phyloP scores from a whole-genome alignment of 345 rosid species.

The Eucalyptus curtisii region DNA sequence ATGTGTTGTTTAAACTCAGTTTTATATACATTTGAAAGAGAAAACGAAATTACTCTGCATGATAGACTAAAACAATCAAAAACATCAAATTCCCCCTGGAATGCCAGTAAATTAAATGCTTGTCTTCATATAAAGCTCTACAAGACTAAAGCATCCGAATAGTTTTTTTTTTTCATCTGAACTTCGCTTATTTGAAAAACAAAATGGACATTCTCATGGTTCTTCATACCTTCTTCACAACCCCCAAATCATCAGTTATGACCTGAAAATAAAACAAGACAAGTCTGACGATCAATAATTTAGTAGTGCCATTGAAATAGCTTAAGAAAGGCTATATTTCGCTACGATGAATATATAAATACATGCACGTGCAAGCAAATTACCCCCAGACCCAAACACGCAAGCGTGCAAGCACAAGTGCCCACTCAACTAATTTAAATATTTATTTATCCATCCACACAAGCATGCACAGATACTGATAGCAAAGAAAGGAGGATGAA shows the following conservation, averaged over 20 bases:
- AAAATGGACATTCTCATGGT: not conserved
- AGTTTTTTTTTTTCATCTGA: not conserved
- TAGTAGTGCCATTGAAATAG: not conserved
- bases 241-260: slow-evolving; percentile 75
- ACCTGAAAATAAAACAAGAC: slow-evolving; percentile 40
- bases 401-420: not conserved
- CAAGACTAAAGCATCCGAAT: not conserved
- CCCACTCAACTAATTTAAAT: not conserved
- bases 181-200: not conserved
- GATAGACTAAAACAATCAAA: not conserved
- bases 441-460: not conserved
- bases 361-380: not conserved
- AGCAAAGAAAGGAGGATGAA: not conserved
- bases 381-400: not conserved
- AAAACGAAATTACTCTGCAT: not conserved
- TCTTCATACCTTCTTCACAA: slow-evolving; percentile 64
- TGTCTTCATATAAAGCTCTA: not conserved
- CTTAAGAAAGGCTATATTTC: not conserved
- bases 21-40: not conserved
- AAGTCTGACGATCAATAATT: not conserved
- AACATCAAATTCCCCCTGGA: not conserved
- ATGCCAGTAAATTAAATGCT: not conserved
- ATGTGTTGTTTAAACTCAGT: not conserved
- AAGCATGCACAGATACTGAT: not conserved
- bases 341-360: not conserved